These are phyloP conservation scores for Iris pallida DNA, from an alignment of 116 monocot species.

Conservation along the genomic window DNA sequence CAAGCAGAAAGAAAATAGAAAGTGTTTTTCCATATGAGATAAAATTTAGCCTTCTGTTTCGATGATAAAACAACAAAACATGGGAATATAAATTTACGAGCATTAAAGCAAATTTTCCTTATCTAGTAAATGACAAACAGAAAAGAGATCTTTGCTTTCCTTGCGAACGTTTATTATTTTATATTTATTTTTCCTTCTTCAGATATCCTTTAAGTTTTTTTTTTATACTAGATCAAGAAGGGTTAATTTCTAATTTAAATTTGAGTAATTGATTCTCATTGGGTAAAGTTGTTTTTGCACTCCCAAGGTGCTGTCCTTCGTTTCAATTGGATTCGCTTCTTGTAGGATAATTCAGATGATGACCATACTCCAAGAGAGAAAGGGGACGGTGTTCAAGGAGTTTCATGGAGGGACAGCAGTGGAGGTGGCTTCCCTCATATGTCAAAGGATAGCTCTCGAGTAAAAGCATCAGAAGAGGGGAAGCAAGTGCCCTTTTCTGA, in stretches of 20 bases:
- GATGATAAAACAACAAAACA: too few species aligned
- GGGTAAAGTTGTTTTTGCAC: neutral
- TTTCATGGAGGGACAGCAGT: constrained; percentile 24
- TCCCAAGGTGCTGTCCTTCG: neutral
- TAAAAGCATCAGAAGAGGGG: constrained; percentile 6
- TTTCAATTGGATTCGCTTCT: neutral
- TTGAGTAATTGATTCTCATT: neutral
- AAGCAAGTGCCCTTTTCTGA: constrained; percentile 32
- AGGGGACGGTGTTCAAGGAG: constrained; percentile 21
- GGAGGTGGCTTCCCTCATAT: constrained; percentile 11
- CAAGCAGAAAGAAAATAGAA: too few species aligned
- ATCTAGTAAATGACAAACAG: too few species aligned
- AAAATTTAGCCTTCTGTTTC: too few species aligned
- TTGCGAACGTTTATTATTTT: too few species aligned
- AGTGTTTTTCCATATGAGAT: too few species aligned
- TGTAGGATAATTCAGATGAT: constrained; percentile 41
- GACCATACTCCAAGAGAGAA: constrained; percentile 28
- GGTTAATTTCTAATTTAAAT: neutral
- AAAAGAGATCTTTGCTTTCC: too few species aligned
- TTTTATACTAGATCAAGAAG: too few species aligned
- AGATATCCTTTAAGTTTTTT: too few species aligned
- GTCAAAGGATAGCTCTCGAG: constrained; percentile 10
- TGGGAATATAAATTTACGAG: too few species aligned
- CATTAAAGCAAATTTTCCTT: too few species aligned
- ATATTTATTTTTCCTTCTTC: too few species aligned